Percentiles rank a stretch among this genome's conserved stretches.
These are phyloP conservation scores for Tetratostichococcus sp. DNA, from an alignment of 139 green algal species.

Conservation along the genomic window DNA sequence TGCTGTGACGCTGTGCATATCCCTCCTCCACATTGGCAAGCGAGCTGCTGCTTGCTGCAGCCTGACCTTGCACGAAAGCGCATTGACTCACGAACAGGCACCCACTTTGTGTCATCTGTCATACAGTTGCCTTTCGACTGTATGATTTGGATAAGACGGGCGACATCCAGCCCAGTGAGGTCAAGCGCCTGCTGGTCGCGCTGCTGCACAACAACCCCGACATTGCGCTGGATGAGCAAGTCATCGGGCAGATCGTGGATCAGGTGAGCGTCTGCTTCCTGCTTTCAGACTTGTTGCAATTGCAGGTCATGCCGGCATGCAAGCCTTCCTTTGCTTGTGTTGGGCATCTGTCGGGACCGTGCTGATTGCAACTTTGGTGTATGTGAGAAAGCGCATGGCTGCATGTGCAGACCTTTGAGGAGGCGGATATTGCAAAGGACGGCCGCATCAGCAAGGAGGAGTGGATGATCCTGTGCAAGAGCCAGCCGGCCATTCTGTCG, in stretches of 20 bases:
- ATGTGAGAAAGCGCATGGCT: neutral
- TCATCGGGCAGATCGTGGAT: constrained; percentile 54
- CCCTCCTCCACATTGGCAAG: too few species aligned
- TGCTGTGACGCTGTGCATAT: too few species aligned
- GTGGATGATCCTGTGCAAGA: constrained; percentile 46
- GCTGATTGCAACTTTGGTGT: too few species aligned
- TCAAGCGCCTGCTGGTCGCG: constrained; percentile 57
- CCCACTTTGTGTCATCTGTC: too few species aligned
- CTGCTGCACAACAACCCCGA: constrained; percentile 61
- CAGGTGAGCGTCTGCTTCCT: constrained; percentile 22
- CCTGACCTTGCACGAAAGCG: too few species aligned
- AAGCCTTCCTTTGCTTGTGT: neutral
- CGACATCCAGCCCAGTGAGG: constrained; percentile 52
- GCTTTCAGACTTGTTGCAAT: neutral
- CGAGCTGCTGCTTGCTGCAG: too few species aligned
- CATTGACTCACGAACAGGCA: too few species aligned
- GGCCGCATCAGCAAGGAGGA: constrained; percentile 64
- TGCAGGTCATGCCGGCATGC: too few species aligned
- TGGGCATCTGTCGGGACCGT: too few species aligned
- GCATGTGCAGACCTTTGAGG: constrained; percentile 48
- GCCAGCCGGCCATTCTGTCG: constrained; percentile 48
- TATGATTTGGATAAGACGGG: constrained; percentile 62
- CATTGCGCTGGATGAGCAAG: constrained; percentile 49
- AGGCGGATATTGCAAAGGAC: constrained; percentile 55
- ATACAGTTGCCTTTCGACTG: constrained; percentile 66